A percentile compares a stretch with the other conserved stretches of the same genome.
These are phyloP conservation scores for Aspergillus funiculosus DNA, from an alignment of 495 filamentous ascomycete species.

Conservation along the genomic window DNA sequence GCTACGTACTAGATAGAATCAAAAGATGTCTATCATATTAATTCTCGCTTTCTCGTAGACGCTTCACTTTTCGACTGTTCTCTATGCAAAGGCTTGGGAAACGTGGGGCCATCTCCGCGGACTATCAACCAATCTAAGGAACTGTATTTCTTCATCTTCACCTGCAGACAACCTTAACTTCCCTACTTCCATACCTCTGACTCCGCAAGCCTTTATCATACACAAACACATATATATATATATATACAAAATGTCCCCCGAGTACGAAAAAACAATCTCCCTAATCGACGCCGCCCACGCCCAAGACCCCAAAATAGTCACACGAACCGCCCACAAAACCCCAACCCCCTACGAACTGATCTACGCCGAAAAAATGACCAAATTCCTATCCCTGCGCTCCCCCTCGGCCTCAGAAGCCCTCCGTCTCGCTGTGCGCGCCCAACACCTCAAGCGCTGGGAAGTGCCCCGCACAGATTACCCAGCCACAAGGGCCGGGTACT, in stretches of 20 bases:
- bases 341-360: conserved; percentile 65
- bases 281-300: conserved; percentile 70
- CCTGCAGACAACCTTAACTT: no score
- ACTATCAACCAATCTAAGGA: background rate
- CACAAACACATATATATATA: no score
- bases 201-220: no score
- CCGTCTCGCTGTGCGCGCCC: conserved; percentile 68
- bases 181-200: no score
- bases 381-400: conserved; percentile 52
- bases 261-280: conserved; percentile 46
- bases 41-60: no score
- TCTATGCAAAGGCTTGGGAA: no score
- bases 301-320: conserved; percentile 54
- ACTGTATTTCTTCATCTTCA: no score
- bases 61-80: no score
- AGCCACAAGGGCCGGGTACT: conserved; percentile 63
- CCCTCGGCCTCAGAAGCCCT: conserved; percentile 57
- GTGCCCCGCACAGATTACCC: conserved; percentile 65
- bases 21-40: conserved; percentile 7
- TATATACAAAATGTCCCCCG: conserved; percentile 16
- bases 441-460: conserved; percentile 80
- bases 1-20: conserved; percentile 7
- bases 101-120: background rate
- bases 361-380: conserved; percentile 73
- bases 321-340: conserved; percentile 11